These are phyloP conservation scores for Xanthoceras sorbifolium DNA, from an alignment of 345 rosid genomes.

Conservation along the genomic window DNA sequence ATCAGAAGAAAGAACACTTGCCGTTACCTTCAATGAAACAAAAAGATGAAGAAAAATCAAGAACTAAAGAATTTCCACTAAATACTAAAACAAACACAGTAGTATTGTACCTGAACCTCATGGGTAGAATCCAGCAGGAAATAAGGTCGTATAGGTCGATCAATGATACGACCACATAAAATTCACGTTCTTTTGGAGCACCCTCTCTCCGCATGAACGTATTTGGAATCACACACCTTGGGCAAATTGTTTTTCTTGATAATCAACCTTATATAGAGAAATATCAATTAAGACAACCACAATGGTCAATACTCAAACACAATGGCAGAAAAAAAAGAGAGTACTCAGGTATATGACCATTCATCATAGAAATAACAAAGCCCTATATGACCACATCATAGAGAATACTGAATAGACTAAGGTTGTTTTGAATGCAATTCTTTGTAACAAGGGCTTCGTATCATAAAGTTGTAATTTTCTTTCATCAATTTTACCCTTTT, in stretches of 20 bases:
- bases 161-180: slow-evolving; percentile 84
- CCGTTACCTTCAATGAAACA: slow-evolving; percentile 64
- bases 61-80: not conserved
- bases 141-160: slow-evolving; percentile 91
- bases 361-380: not conserved
- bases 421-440: not conserved
- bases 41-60: slow-evolving; percentile 20
- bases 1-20: slow-evolving; percentile 85
- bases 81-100: slow-evolving; percentile 1
- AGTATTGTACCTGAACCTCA: slow-evolving; percentile 78
- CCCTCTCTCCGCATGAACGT: slow-evolving; percentile 88
- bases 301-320: not conserved
- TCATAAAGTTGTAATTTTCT: not conserved
- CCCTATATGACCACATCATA: not conserved
- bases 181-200: slow-evolving; percentile 93
- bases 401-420: not conserved
- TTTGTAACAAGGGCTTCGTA: not conserved
- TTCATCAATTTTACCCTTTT: not conserved
- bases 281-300: slow-evolving; percentile 8
- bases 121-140: slow-evolving; percentile 95
- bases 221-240: slow-evolving; percentile 82
- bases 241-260: slow-evolving; percentile 96
- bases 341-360: not conserved
- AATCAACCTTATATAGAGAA: slow-evolving; percentile 67
- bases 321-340: not conserved